Percentiles rank a stretch among this genome's conserved stretches.
phyloP scores from a whole-genome alignment of 495 filamentous ascomycete genomes.

The Thermochaetoides thermophila region DNA sequence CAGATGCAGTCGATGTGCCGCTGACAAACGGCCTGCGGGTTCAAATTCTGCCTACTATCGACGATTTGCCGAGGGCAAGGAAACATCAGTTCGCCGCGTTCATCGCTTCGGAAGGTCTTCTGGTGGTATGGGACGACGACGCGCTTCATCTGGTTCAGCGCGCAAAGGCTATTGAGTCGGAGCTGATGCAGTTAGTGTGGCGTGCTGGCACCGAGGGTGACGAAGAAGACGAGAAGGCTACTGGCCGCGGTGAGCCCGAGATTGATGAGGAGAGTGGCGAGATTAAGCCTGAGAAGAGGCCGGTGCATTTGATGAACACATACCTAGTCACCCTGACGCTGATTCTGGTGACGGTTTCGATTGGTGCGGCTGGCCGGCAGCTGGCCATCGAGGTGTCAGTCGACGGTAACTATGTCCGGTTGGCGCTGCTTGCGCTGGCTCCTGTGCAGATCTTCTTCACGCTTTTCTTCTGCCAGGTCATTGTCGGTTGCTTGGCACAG shows the following conservation, averaged over 20 bases:
- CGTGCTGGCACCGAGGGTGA: slow-evolving; percentile 34
- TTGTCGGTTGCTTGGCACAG: slow-evolving; percentile 60
- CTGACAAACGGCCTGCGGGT: slow-evolving; percentile 58
- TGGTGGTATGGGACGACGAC: slow-evolving; percentile 69
- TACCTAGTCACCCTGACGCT: slow-evolving; percentile 50
- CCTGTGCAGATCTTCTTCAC: slow-evolving; percentile 71
- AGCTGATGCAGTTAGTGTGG: slow-evolving; percentile 64
- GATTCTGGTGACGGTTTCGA: slow-evolving; percentile 41
- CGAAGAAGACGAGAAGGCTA: slow-evolving; percentile 30
- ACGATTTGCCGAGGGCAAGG: slow-evolving; percentile 48
- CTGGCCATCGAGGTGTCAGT: slow-evolving; percentile 53
- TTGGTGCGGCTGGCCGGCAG: slow-evolving; percentile 52
- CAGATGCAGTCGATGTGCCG: slow-evolving; percentile 58
- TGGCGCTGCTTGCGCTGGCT: slow-evolving; percentile 46
- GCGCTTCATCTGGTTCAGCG: slow-evolving; percentile 49
- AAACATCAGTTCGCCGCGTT: slow-evolving; percentile 70
- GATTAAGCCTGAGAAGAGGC: slow-evolving; percentile 44
- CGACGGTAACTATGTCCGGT: slow-evolving; percentile 43
- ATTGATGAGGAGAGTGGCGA: slow-evolving; percentile 60
- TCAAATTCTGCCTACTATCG: slow-evolving; percentile 55
- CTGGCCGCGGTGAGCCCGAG: slow-evolving; percentile 31
- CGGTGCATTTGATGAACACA: slow-evolving; percentile 51
- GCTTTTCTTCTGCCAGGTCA: slow-evolving; percentile 60
- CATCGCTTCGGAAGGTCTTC: slow-evolving; percentile 47
- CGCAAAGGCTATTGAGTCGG: slow-evolving; percentile 53